These are phyloP conservation scores for Rhizopus sp. DNA, from an alignment of 371 early-diverging fungal genomes.

Conservation along the genomic window DNA sequence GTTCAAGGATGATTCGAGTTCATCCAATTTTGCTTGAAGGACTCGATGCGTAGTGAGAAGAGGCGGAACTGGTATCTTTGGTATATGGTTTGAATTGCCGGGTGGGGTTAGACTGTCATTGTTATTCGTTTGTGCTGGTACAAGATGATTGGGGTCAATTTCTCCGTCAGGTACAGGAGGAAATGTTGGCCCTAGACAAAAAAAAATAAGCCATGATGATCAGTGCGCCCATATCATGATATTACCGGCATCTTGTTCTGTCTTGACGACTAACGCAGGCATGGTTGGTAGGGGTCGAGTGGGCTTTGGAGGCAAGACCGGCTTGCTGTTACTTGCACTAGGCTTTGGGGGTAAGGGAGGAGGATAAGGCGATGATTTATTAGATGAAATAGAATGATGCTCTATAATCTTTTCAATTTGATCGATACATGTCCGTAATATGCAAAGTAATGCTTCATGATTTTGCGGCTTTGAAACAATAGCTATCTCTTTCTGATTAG, in stretches of 20 bases:
- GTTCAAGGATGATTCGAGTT: conserved; percentile 20
- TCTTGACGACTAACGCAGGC: neutral
- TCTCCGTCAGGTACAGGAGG: conserved; percentile 38
- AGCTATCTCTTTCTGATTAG: conserved; percentile 11
- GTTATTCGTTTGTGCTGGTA: conserved; percentile 53
- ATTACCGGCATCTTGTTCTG: neutral
- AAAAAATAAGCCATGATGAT: no score
- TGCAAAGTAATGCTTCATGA: conserved; percentile 16
- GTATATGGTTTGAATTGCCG: conserved; percentile 34
- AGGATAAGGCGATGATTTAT: conserved; percentile 12
- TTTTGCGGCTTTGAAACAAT: conserved; percentile 30
- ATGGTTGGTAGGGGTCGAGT: conserved; percentile 11
- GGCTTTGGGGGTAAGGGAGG: conserved; percentile 29
- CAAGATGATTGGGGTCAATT: conserved; percentile 42
- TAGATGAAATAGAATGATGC: conserved; percentile 15
- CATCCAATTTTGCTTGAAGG: conserved; percentile 35
- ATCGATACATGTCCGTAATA: conserved; percentile 25
- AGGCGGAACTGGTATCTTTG: conserved; percentile 54
- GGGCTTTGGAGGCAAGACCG: conserved; percentile 31
- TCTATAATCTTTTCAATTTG: conserved; percentile 28
- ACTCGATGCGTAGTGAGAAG: conserved; percentile 49
- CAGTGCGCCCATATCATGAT: neutral
- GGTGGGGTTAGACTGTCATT: conserved; percentile 41
- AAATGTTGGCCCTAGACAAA: neutral
- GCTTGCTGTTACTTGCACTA: conserved; percentile 21